Base-by-base conservation (phyloP, 495 filamentous ascomycete species). In the Astrothelium subdiscretum region DNA sequence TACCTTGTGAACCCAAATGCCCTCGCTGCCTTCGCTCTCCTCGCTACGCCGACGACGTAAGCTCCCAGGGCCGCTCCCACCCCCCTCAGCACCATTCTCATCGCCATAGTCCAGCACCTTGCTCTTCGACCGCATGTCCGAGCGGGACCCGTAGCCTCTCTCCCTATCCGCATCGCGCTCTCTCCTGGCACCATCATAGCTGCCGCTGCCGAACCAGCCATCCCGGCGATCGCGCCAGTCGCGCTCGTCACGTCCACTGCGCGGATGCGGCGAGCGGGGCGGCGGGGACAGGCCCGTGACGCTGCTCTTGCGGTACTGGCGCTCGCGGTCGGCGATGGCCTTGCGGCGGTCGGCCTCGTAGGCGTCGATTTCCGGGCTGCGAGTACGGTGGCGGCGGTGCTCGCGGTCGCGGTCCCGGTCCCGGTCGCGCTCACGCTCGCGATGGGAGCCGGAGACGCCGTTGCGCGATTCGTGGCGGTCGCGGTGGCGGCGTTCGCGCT, bases 261-360 rank as follows among this genome's bases (percentile, higher is more conserved):
- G 74, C 43, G 78, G 75, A 22, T 77, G 77, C 64, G 71, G 32
- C 74, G 72, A 31, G 72, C 78, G 32, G 73, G 73, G 60, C 65
- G 73, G 38, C 66, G 77, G 67, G 68, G 71, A 54, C 60, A 73
- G 48, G 51, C 72, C 20, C 58, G 87, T 82, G 68, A 83, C 84
- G 70, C 83, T 87, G 52, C 81, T 77, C 72, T 92, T 92, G 69
- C 88, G 86, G 73, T 91, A 92, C 63, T 91, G 90, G 52, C 88
- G 83, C 73, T 95, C 91, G 31, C 91, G 87, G 66, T 92, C 89
- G 29, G 88, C 89, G 69, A 88, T 87, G 22, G 90, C 89, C 70
- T 92, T 90, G 62, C 87, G 84, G 54, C 91, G 85, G 69, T 95
- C 91, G 52, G 88, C 90, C 72, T 94, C 91, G 69, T 95, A 95